Evolutionary conservation across 345 rosid species (phyloP), one percentile per base, ranked within the genome.

Genomic region (Brassica rapa): DNA sequence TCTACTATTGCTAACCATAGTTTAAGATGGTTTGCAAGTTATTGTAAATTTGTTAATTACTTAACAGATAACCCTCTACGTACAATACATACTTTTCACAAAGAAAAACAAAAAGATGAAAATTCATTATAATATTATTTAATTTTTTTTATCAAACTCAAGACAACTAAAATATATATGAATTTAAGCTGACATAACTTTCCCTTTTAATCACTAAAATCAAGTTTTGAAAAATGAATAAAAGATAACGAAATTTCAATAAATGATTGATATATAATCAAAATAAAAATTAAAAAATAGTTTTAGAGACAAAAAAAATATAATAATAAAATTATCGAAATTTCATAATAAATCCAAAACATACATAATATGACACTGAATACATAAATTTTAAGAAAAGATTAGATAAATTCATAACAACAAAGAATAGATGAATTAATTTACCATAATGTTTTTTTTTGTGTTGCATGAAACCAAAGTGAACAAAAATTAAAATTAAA

Each of bases 1-100:
- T 68, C 39, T 19, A 15, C 14, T 16, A 56, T 11, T 19, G 16
- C 8, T 49, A 69, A 43, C 12, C 49, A 43, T 11, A 3, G 51
- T 41, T 41, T 41, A 33, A 73, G 27, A 73, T 69, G 75, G 75
- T 53, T 57, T 30, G 63, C 65, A 90, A 95, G 97, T 41, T 29
- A 79, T 90, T 77, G 89, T 91, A 8, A 91, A 11, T 11, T 43
- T 43, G 4, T 43, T 43, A 43, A 43, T 43, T 43, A 43, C 49
- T 43, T 43, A 43, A 43, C 51, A 11, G 51, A 43, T 43, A 11
- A 43, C n/a, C 5, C 53, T 37, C 41, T 37, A 8, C 41, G 9
- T 37, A 8, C 41, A 37, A 37, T 37, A 37, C 2, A 37, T 8
- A 10, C 10, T 43, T 43, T 43, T 43, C 14, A 43, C 11, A 43